Evolutionary conservation across 2,329 filamentous ascomycete genomes (phyloP).

Genomic region (Colletotrichum costaricense): DNA sequence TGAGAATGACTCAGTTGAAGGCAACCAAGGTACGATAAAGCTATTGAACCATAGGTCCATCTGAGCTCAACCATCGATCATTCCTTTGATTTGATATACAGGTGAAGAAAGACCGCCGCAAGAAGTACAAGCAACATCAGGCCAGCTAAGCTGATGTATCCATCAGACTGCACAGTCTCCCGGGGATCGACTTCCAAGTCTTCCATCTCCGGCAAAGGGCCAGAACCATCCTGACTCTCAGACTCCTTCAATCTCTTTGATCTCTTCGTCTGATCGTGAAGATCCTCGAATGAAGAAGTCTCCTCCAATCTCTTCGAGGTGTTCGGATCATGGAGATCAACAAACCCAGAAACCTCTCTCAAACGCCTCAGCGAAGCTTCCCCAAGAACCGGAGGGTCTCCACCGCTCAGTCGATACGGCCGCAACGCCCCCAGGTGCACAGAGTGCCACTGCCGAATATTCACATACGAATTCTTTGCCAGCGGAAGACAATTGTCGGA

Average conservation of each 20-base stretch:
- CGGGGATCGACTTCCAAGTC: too few relatives aligned
- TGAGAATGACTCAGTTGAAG: too few relatives aligned
- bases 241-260: background rate
- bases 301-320: background rate
- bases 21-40: too few relatives aligned
- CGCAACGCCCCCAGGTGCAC: background rate
- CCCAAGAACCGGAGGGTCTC: background rate
- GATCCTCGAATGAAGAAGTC: accelerated
- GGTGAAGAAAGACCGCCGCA: background rate
- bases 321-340: background rate
- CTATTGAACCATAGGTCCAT: too few relatives aligned
- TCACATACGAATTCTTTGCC: background rate
- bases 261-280: accelerated
- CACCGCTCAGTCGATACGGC: background rate
- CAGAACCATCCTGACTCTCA: background rate
- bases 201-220: background rate
- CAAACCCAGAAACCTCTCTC: too few relatives aligned
- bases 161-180: background rate
- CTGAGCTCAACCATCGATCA: background rate
- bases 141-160: background rate
- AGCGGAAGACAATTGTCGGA: background rate
- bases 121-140: background rate
- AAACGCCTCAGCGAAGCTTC: too few relatives aligned
- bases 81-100: background rate
- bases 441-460: background rate